phyloP scores from a whole-genome alignment of 768 basidiomycete species.

The Tricholoma furcatifolium region DNA sequence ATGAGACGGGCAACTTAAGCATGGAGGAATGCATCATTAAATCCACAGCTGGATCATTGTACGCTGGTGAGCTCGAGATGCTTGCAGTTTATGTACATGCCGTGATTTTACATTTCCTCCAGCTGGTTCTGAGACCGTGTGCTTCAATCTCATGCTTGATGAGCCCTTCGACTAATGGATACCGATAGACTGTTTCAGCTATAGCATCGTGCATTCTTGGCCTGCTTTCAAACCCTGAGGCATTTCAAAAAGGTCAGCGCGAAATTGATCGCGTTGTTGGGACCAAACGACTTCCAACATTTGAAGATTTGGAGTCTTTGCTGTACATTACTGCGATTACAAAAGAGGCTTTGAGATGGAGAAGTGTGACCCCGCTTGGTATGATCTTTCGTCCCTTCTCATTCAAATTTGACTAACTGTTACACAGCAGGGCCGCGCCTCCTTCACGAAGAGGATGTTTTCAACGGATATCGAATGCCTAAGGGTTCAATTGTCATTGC shows the following conservation, averaged over 20 bases:
- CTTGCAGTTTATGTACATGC: not conserved
- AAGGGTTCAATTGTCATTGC: conserved; percentile 26
- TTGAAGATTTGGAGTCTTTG: conserved; percentile 24
- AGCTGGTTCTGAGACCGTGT: conserved; percentile 30
- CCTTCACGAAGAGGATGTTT: conserved; percentile 28
- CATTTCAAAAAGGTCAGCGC: conserved; percentile 25
- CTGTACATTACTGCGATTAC: conserved; percentile 33
- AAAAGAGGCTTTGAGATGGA: conserved; percentile 31
- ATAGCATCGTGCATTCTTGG: conserved; percentile 24
- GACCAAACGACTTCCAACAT: conserved; percentile 24
- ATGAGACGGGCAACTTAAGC: conserved; percentile 9
- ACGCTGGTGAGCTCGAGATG: conserved; percentile 18
- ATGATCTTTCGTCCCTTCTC: not conserved
- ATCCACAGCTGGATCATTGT: conserved; percentile 24
- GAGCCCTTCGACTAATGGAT: not conserved
- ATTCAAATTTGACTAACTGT: not conserved
- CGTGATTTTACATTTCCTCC: not conserved
- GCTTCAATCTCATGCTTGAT: not conserved
- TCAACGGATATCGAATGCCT: conserved; percentile 36
- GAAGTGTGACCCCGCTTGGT: conserved; percentile 24
- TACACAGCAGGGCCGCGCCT: conserved; percentile 28
- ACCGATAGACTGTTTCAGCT: conserved; percentile 21
- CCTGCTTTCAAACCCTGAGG: conserved; percentile 29
- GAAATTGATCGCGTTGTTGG: conserved; percentile 32
- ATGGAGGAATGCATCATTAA: conserved; percentile 20